Evolutionary conservation across 2,329 filamentous ascomycete genomes (phyloP), one percentile per base, ranked within the genome.

Genomic region (Sporothrix euskadiensis): DNA sequence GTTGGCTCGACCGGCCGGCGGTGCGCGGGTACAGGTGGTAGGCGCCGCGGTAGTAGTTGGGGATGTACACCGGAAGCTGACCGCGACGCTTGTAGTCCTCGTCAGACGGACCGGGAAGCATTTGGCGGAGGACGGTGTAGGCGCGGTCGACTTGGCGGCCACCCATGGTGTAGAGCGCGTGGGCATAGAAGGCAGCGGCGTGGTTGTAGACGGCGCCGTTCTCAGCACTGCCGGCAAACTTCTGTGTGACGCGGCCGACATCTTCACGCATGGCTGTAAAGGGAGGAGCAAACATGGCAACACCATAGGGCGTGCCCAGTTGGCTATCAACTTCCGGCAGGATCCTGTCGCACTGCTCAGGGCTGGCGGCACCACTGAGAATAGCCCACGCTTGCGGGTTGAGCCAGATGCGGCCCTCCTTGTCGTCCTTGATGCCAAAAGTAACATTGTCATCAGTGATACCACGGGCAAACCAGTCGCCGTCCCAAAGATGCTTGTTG

Each of bases 161-260:
- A 30, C 82, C 83, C 74, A 87, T 83, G 32, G 80, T 81, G 80
- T 89, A 88, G 32, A 89, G 78, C 12, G 84, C 84, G 81, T 87
- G 84, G 66, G 86, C 82, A 78, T 87, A 89, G 77, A 88, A 89
- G 12, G 84, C 83, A 44, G 82, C 83, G 0, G 87, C 86, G 78
- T 89, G 87, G 80, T 88, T 89, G 79, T 88, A 89, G 22, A 89
- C 85, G 32, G 85, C 84, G 0, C 82, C 87, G 78, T 89, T 89
- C 79, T 89, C 87, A n/a, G 84, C 87, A 61, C 86, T 86, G 2
- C 87, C 87, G 2, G 86, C 84, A 73, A 85, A 87, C 78, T 88
- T 88, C 77, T 88, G 86, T 74, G 87, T 88, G 16, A 88, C 87
- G 63, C 87, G 86, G 10, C 87, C 87, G 30, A 88, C 82, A 73